Percentiles rank a stretch among this genome's conserved stretches.
Evolutionary conservation across 257 asterid species (phyloP).

Genomic region (Mitragyna speciosa): DNA sequence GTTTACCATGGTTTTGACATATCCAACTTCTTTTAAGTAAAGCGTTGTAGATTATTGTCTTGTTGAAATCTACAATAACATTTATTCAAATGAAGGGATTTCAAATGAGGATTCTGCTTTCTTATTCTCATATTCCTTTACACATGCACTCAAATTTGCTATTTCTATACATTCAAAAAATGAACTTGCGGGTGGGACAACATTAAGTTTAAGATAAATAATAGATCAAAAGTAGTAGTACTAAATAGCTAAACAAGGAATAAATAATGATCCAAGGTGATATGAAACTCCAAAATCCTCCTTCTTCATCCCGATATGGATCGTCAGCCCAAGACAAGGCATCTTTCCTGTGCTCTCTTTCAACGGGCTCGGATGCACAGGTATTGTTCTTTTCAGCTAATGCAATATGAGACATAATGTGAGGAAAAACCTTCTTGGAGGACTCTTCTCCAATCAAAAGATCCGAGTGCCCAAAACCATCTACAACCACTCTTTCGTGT

Average conservation of each 20-base stretch:
- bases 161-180: neutral
- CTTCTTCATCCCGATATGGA: slow-evolving; percentile 30
- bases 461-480: slow-evolving; percentile 61
- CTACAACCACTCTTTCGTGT: slow-evolving; percentile 47
- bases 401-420: slow-evolving; percentile 36
- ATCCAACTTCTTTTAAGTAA: too few relatives aligned
- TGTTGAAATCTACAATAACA: neutral
- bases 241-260: slow-evolving; percentile 15
- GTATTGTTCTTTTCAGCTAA: slow-evolving; percentile 37
- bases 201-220: too few relatives aligned
- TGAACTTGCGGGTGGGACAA: neutral
- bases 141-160: neutral
- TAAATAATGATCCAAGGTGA: slow-evolving; percentile 12
- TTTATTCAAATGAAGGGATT: neutral
- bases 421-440: slow-evolving; percentile 35
- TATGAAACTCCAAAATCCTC: slow-evolving; percentile 13
- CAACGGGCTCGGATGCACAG: neutral
- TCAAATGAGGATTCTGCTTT: neutral
- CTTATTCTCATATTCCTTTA: neutral
- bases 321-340: slow-evolving; percentile 48
- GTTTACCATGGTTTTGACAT: too few relatives aligned
- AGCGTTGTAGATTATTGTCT: too few relatives aligned
- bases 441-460: slow-evolving; percentile 54
- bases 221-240: neutral
- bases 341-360: slow-evolving; percentile 17